Conservation (phyloP, 345 rosid genomes). For the thale cress (Arabidopsis thaliana) region TAIR10.1 NC_003076.8:3651501-3652000, state of each 20-base stretch:
- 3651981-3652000: constrained; percentile 35
- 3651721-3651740: constrained; percentile 33
- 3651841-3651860: constrained; percentile 27
- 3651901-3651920: constrained; percentile 61
- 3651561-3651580: constrained; percentile 90
- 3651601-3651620: constrained; percentile 71
- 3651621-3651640: constrained; percentile 72
- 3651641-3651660: constrained; percentile 62
- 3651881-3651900: constrained; percentile 96
- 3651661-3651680: constrained; percentile 90
- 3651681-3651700: constrained; percentile 80
- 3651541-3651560: constrained; percentile 80
- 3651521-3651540: constrained; percentile 77
- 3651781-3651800: constrained; percentile 37
- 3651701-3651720: constrained; percentile 28
- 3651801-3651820: constrained; percentile 30
- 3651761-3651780: constrained; percentile 29
- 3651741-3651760: constrained; percentile 14
- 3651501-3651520: constrained; percentile 76
- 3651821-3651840: constrained; percentile 22
- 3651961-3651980: constrained; percentile 33
- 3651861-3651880: constrained; percentile 31
- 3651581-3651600: constrained; percentile 68
- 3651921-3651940: constrained; percentile 97
- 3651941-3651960: constrained; percentile 49